These are phyloP conservation scores for Fusarium compactum DNA, from an alignment of 2,329 filamentous ascomycete genomes.

Conservation along the genomic window DNA sequence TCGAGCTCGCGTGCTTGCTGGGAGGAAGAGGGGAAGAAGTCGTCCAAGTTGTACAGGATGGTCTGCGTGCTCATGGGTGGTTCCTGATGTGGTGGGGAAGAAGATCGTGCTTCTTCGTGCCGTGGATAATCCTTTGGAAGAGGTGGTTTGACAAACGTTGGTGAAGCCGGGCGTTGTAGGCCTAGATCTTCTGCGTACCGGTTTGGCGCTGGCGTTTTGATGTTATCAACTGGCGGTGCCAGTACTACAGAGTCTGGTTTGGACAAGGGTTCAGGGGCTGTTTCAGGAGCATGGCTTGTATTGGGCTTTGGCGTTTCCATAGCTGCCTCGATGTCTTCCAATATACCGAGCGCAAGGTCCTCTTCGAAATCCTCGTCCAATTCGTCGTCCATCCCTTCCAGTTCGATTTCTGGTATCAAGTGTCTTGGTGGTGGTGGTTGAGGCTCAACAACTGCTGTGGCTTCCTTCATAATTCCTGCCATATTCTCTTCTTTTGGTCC, in stretches of 20 bases:
- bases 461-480: background rate
- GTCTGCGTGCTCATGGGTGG: conserved; percentile 62
- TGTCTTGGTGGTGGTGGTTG: background rate
- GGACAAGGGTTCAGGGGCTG: background rate
- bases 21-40: conserved; percentile 67
- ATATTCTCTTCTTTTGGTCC: background rate
- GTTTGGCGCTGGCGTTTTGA: background rate
- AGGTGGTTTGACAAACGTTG: conserved; percentile 5
- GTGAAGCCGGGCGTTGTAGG: conserved; percentile 16
- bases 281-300: background rate
- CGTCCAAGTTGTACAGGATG: conserved; percentile 65
- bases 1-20: conserved; percentile 67
- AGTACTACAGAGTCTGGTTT: background rate
- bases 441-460: background rate
- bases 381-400: conserved; percentile 44
- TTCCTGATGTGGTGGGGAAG: conserved; percentile 32
- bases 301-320: conserved; percentile 8
- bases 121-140: conserved; percentile 4
- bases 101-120: conserved; percentile 25
- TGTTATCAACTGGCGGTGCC: background rate
- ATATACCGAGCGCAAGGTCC: conserved; percentile 45
- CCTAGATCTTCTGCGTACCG: conserved; percentile 42
- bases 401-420: background rate
- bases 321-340: conserved; percentile 40
- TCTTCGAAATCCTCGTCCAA: conserved; percentile 45